Conservation (phyloP, 2,329 filamentous ascomycete genomes). For the Coniochaeta sp. region DNA sequence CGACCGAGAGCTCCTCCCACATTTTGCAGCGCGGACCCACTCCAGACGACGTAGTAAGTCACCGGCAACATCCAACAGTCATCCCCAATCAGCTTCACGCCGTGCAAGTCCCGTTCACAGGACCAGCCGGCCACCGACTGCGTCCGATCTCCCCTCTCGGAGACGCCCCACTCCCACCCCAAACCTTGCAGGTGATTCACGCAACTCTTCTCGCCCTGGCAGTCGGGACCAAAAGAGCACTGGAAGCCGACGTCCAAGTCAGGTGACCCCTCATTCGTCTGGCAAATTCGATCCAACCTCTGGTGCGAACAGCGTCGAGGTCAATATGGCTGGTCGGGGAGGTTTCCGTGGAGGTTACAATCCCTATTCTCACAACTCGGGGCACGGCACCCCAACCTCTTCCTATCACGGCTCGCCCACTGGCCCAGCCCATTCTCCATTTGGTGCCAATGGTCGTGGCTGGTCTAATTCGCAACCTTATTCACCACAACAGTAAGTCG, state of each 20-base stretch:
- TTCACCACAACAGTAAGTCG: slow-evolving; percentile 34
- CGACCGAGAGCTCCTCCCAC: slow-evolving; percentile 12
- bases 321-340: slow-evolving; percentile 39
- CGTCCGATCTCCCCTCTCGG: slow-evolving; percentile 15
- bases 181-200: slow-evolving; percentile 10
- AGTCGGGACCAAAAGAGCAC: slow-evolving; percentile 8
- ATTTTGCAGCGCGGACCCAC: slow-evolving; percentile 9
- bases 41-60: slow-evolving; percentile 15
- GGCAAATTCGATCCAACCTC: slow-evolving; percentile 30
- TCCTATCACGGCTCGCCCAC: slow-evolving; percentile 38
- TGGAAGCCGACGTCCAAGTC: slow-evolving; percentile 23
- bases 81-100: slow-evolving; percentile 15
- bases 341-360: slow-evolving; percentile 35
- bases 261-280: slow-evolving; percentile 31
- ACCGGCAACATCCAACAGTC: slow-evolving; percentile 9
- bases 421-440: slow-evolving; percentile 30
- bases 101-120: slow-evolving; percentile 12
- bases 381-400: slow-evolving; percentile 31
- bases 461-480: slow-evolving; percentile 29
- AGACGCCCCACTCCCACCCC: slow-evolving; percentile 13
- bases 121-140: slow-evolving; percentile 12
- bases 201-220: slow-evolving; percentile 1
- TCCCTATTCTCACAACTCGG: slow-evolving; percentile 30
- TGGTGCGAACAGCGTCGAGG: slow-evolving; percentile 42
- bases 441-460: slow-evolving; percentile 29